These are phyloP conservation scores for Fusarium sp. DNA, from an alignment of 2,329 filamentous ascomycete species.

Conservation along the genomic window DNA sequence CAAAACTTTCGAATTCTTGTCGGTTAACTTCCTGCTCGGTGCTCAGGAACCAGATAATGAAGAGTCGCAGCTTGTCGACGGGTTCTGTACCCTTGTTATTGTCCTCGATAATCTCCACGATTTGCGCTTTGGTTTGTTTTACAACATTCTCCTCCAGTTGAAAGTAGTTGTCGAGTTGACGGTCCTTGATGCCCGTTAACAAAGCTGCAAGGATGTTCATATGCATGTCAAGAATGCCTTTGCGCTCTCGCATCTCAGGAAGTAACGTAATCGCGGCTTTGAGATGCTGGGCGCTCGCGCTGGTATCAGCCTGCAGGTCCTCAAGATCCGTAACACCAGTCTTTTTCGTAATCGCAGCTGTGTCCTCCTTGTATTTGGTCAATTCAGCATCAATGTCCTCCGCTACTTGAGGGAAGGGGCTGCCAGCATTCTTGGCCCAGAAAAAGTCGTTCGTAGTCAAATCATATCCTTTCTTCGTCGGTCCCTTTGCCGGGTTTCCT, in stretches of 20 bases:
- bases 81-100: slow-evolving; percentile 84
- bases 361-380: slow-evolving; percentile 95
- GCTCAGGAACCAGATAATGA: slow-evolving; percentile 97
- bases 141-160: slow-evolving; percentile 93
- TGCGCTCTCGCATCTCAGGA: slow-evolving; percentile 91
- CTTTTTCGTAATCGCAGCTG: slow-evolving; percentile 92
- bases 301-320: slow-evolving; percentile 89
- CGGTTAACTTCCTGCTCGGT: slow-evolving; percentile 89
- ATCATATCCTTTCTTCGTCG: slow-evolving; percentile 91
- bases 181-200: slow-evolving; percentile 85
- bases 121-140: slow-evolving; percentile 90
- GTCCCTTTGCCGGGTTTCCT: slow-evolving; percentile 77
- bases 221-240: slow-evolving; percentile 95
- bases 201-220: slow-evolving; percentile 95
- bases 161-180: slow-evolving; percentile 96
- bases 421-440: slow-evolving; percentile 91
- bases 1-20: slow-evolving; percentile 86
- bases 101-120: slow-evolving; percentile 88
- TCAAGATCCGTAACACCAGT: slow-evolving; percentile 93
- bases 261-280: slow-evolving; percentile 95
- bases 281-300: slow-evolving; percentile 90
- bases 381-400: slow-evolving; percentile 96
- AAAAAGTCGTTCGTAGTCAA: slow-evolving; percentile 93
- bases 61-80: slow-evolving; percentile 89
- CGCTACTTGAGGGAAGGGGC: slow-evolving; percentile 94